These are phyloP conservation scores for Arthrobotrys megalospora DNA, from an alignment of 2,329 filamentous ascomycete species.

Conservation along the genomic window DNA sequence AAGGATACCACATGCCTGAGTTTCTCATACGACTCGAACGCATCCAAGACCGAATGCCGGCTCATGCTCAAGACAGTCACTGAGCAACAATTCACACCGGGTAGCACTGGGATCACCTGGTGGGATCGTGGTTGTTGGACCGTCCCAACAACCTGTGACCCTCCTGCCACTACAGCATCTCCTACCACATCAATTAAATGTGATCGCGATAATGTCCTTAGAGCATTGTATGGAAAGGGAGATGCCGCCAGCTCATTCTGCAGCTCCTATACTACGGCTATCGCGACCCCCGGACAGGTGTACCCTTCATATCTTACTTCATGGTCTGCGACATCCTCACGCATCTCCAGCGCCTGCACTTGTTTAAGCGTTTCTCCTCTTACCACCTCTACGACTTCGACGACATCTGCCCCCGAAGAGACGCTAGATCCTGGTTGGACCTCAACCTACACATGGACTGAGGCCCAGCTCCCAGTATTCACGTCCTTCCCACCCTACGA, in stretches of 20 bases:
- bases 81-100: constrained; percentile 22
- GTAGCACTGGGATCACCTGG: constrained; percentile 23
- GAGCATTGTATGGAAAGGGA: constrained; percentile 7
- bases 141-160: constrained; percentile 2
- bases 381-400: constrained; percentile 8
- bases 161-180: not conserved
- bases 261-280: constrained; percentile 3
- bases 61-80: constrained; percentile 33
- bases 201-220: constrained; percentile 18
- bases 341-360: constrained; percentile 23
- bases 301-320: constrained; percentile 17
- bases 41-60: constrained; percentile 24
- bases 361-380: constrained; percentile 24
- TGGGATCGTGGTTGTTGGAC: constrained; percentile 40
- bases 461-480: constrained; percentile 18
- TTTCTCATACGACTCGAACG: constrained; percentile 29
- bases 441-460: constrained; percentile 32
- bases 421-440: constrained; percentile 8
- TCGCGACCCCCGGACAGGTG: constrained; percentile 12
- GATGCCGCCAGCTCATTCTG: constrained; percentile 25
- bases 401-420: not conserved
- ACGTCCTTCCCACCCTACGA: constrained; percentile 5
- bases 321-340: constrained; percentile 9
- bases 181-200: not conserved
- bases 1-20: constrained; percentile 30